phyloP scores from a whole-genome alignment of 306 rosid genomes.

The Phaseolus lunatus region DNA sequence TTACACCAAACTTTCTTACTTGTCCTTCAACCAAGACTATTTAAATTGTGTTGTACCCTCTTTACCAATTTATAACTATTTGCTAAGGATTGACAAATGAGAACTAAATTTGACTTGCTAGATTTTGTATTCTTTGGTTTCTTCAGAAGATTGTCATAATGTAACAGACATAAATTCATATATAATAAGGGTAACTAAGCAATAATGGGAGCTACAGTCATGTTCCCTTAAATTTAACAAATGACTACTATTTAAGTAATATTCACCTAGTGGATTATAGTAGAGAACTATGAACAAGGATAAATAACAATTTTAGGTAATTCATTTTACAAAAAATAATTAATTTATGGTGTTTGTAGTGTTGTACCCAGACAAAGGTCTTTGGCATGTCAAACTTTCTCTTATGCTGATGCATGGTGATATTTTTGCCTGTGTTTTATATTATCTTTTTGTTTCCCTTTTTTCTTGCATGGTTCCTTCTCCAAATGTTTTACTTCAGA shows the following conservation, averaged over 20 bases:
- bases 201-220: neutral
- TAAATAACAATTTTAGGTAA: neutral
- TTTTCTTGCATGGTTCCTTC: neutral
- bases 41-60: no score
- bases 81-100: neutral
- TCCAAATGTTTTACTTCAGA: neutral
- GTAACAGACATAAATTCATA: conserved; percentile 5
- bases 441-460: neutral
- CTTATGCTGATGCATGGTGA: conserved; percentile 15
- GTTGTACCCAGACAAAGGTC: conserved; percentile 2
- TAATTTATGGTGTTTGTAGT: neutral
- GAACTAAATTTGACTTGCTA: neutral
- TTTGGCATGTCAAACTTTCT: neutral
- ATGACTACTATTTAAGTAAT: neutral
- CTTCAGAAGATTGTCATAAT: conserved; percentile 7
- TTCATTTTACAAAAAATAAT: neutral
- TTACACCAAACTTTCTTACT: conserved; percentile 25
- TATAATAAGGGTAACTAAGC: no score
- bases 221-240: conserved; percentile 34
- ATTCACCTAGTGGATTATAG: neutral
- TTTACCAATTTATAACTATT: no score
- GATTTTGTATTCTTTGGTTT: neutral
- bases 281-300: neutral
- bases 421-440: conserved; percentile 21
- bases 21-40: no score